A percentile compares a stretch with the other conserved stretches of the same genome.
Conservation (phyloP, 2,329 filamentous ascomycete genomes). For the Fusarium algeriense region DNA sequence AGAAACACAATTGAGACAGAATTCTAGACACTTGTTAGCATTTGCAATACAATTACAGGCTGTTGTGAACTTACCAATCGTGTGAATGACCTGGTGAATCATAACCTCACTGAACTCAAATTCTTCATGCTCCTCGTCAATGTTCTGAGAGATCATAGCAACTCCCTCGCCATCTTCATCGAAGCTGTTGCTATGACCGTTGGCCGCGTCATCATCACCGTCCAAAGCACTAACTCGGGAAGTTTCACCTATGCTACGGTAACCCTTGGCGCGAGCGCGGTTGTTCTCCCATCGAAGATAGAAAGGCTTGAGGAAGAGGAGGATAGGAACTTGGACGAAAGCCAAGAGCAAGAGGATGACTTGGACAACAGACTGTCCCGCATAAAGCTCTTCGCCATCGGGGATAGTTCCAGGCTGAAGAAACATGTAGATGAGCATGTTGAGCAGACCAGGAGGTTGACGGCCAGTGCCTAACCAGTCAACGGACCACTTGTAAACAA, state of each 20-base stretch:
- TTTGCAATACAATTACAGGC: not conserved
- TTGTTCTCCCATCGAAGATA: slow-evolving; percentile 97
- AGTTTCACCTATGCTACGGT: slow-evolving; percentile 91
- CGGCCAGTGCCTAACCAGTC: slow-evolving; percentile 78
- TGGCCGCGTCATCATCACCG: slow-evolving; percentile 75
- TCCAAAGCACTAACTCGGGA: slow-evolving; percentile 91
- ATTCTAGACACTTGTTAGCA: slow-evolving; percentile 71
- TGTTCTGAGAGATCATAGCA: slow-evolving; percentile 89
- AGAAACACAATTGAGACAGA: slow-evolving; percentile 98
- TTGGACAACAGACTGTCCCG: slow-evolving; percentile 82
- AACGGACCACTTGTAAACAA: slow-evolving; percentile 96
- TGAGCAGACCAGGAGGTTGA: slow-evolving; percentile 87
- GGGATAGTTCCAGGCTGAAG: slow-evolving; percentile 78
- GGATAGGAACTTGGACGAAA: slow-evolving; percentile 85
- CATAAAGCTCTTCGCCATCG: slow-evolving; percentile 77
- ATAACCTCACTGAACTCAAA: slow-evolving; percentile 98
- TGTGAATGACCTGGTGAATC: slow-evolving; percentile 99
- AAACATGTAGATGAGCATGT: slow-evolving; percentile 99
- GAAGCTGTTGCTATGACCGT: slow-evolving; percentile 69
- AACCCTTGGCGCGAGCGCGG: slow-evolving; percentile 85
- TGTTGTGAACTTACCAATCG: slow-evolving; percentile 78
- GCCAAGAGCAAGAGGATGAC: slow-evolving; percentile 83
- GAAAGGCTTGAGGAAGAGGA: slow-evolving; percentile 95
- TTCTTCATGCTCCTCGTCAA: slow-evolving; percentile 89
- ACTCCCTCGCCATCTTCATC: slow-evolving; percentile 82